Conservation (phyloP, 805 yeast species). For the Kodamaea fukazawae region DNA sequence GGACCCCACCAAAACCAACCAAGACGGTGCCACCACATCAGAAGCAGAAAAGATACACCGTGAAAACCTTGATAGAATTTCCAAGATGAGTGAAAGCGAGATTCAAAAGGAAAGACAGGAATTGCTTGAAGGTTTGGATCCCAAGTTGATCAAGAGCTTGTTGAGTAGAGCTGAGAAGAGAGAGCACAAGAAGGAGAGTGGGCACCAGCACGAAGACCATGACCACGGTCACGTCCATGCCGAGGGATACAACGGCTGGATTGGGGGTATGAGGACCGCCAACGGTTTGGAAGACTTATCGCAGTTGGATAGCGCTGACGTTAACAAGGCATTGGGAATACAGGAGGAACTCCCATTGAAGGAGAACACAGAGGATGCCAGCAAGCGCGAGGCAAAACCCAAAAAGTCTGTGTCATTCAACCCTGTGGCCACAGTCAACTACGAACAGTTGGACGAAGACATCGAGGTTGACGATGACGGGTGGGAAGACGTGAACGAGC, state of each 20-base stretch:
- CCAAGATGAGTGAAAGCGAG: conserved; percentile 64
- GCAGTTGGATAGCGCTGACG: conserved; percentile 33
- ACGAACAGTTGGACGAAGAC: conserved; percentile 26
- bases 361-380: conserved; percentile 20
- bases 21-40: conserved; percentile 40
- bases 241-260: conserved; percentile 43
- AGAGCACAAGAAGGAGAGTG: conserved; percentile 8
- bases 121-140: conserved; percentile 63
- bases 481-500: conserved; percentile 50
- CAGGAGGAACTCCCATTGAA: conserved; percentile 3
- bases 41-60: conserved; percentile 75
- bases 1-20: conserved; percentile 8
- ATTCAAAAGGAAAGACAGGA: conserved; percentile 64
- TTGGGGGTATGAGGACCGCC: conserved; percentile 39
- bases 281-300: conserved; percentile 31
- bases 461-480: conserved; percentile 33
- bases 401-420: conserved; percentile 33
- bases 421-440: conserved; percentile 26
- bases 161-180: conserved; percentile 56
- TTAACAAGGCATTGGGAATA: conserved; percentile 35
- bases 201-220: conserved; percentile 20
- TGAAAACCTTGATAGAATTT: conserved; percentile 65
- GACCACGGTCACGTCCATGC: conserved; percentile 29
- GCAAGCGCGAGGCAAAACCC: conserved; percentile 11
- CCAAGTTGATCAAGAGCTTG: conserved; percentile 59